phyloP scores from a whole-genome alignment of 2,329 filamentous ascomycete species.

The Drechmeria coniospora region DNA sequence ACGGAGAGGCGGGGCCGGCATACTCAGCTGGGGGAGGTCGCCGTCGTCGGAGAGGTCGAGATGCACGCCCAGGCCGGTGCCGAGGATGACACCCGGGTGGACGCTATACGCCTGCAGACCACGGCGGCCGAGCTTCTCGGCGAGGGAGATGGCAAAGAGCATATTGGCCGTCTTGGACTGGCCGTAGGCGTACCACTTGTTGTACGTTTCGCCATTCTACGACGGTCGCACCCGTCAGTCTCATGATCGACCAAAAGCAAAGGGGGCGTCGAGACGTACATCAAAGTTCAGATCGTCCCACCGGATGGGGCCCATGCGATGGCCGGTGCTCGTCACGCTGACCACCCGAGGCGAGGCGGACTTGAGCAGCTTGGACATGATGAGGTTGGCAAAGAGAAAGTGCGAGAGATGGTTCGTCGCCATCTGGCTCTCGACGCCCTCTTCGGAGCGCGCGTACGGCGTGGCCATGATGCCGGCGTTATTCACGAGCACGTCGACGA shows the following conservation, averaged over 20 bases:
- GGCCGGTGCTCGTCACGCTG: constrained; percentile 21
- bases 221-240: background rate
- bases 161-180: constrained; percentile 24
- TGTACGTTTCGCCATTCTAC: constrained; percentile 15
- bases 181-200: constrained; percentile 19
- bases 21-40: constrained; percentile 8
- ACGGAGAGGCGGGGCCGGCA: fast-evolving
- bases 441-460: constrained; percentile 16
- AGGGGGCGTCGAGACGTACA: constrained; percentile 7
- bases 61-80: constrained; percentile 9
- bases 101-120: constrained; percentile 18
- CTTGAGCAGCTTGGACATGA: constrained; percentile 25
- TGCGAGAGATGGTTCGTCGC: constrained; percentile 29
- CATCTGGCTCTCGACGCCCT: constrained; percentile 28
- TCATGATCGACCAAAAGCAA: background rate
- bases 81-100: constrained; percentile 16
- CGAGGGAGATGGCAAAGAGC: constrained; percentile 15
- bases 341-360: constrained; percentile 20
- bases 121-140: constrained; percentile 14
- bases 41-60: constrained; percentile 8
- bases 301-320: constrained; percentile 15
- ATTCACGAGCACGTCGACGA: constrained; percentile 25
- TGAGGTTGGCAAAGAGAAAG: constrained; percentile 28
- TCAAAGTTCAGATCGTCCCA: constrained; percentile 18
- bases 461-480: constrained; percentile 27